Evolutionary conservation across 1,284 basidiomycete genomes (phyloP), one percentile per base, ranked within the genome.

Genomic region (Coniophora puteana): DNA sequence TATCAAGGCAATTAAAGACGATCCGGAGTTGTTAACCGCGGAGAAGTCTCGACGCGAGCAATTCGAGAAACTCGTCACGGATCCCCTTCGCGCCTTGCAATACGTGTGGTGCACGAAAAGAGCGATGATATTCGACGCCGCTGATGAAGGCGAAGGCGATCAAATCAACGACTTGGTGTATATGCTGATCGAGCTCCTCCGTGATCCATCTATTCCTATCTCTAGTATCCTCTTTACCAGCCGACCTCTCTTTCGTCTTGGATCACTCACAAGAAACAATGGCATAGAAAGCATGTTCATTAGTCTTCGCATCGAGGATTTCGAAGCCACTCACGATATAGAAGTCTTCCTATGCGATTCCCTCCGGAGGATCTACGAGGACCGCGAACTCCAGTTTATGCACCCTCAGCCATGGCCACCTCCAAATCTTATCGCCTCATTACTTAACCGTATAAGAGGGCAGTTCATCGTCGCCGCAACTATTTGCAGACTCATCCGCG

Each of bases 391-490:
- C 3, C 44, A 44, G 11, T 28, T 58, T n/a, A n/a, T n/a, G n/a
- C n/a, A n/a, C n/a, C n/a, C 54, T 31, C 42, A 38, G 8, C 53
- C 55, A 4, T 61, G 58, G 58, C 58, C 59, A 10, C 25, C 49
- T 1, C 27, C 44, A n/a, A n/a, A n/a, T n/a, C n/a, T n/a, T n/a
- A n/a, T n/a, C n/a, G n/a, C n/a, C n/a, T n/a, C n/a, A n/a, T n/a
- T n/a, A n/a, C n/a, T n/a, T n/a, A n/a, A n/a, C n/a, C n/a, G n/a
- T n/a, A n/a, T n/a, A n/a, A n/a, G n/a, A n/a, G n/a, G n/a, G n/a
- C n/a, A n/a, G n/a, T n/a, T n/a, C n/a, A n/a, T n/a, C n/a, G n/a
- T n/a, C n/a, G n/a, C n/a, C n/a, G n/a, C n/a, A n/a, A n/a, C n/a
- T n/a, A n/a, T n/a, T n/a, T n/a, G n/a, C n/a, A n/a, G n/a, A n/a